phyloP scores from a whole-genome alignment of 139 green algal genomes.

The Haematococcus lacustris region DNA sequence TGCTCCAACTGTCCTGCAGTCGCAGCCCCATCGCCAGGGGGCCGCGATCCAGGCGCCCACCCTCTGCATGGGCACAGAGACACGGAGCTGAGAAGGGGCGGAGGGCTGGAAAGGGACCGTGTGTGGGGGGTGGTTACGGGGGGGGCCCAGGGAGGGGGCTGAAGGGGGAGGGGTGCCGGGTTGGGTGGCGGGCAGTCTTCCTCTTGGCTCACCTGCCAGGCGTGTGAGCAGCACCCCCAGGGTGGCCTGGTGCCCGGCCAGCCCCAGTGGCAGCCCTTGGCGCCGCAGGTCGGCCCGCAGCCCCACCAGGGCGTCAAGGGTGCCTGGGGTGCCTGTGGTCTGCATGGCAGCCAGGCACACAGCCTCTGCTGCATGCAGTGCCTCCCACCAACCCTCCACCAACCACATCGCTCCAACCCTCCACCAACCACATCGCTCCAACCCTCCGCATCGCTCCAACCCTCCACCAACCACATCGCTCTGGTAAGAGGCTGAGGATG shows the following conservation, averaged over 20 bases:
- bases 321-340: neutral
- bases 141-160: neutral
- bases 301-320: conserved; percentile 4
- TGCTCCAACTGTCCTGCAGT: conserved; percentile 32
- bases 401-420: neutral
- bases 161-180: neutral
- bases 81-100: neutral
- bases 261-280: conserved; percentile 1
- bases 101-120: neutral
- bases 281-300: conserved; percentile 13
- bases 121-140: neutral
- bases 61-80: conserved; percentile 2
- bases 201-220: conserved; percentile 5
- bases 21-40: conserved; percentile 33
- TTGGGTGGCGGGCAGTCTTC: neutral
- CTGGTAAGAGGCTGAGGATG: neutral
- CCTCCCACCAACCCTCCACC: neutral
- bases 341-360: neutral
- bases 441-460: neutral
- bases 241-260: neutral
- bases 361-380: neutral
- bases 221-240: conserved; percentile 7
- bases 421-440: no score
- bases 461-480: neutral
- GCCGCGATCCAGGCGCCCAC: conserved; percentile 24